Base-by-base conservation (phyloP, 2,329 filamentous ascomycete genomes). In the Ceratocystis cacaofunesta region DNA sequence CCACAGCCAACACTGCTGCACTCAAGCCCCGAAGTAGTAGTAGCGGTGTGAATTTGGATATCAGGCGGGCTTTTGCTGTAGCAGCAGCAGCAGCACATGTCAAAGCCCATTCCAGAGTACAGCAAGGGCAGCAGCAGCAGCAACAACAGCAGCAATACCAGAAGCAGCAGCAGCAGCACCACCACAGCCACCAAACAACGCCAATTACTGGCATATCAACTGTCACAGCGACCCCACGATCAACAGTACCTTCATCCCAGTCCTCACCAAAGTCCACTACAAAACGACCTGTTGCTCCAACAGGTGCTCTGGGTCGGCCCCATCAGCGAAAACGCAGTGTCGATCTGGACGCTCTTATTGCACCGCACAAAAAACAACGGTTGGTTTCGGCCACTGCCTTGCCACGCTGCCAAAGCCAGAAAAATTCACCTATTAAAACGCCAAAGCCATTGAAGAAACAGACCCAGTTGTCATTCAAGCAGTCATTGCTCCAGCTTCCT, bases 31-130 rank as follows among this genome's bases (percentile, higher is more conserved):
- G 57, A 32, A 57, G 44, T 28, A 46, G 25, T 36, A 63, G 61
- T 43, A 63, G 61, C 28, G 65, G 65, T 46, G 57, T 61, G 30
- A 67, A 67, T 50, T 46, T 64, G n/a, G 65, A 67, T 46, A 67
- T 67, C 52, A 58, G 65, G n/a, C 65, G 55, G 57, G 65, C 62
- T 43, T 67, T 67, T 62, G 65, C 65, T 28, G 57, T 58, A 7
- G 65, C 32, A 57, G 55, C 63, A 28, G 63, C 55, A 12, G 61
- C 61, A 50, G 61, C 61, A 46, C 61, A 62, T 48, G 61, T 44
- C 25, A 62, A 62, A 62, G 61, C 44, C 46, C 61, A 62, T n/a
- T 30, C 22, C 43, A 62, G 48, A 46, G 32, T 43, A 43, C 58
- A 50, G n/a, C 46, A 22, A 52, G 15, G 43, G 22, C 28, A 22